These are phyloP conservation scores for Selaginella moellendorffii DNA, from an alignment of 75 land plant genomes.

Conservation along the genomic window DNA sequence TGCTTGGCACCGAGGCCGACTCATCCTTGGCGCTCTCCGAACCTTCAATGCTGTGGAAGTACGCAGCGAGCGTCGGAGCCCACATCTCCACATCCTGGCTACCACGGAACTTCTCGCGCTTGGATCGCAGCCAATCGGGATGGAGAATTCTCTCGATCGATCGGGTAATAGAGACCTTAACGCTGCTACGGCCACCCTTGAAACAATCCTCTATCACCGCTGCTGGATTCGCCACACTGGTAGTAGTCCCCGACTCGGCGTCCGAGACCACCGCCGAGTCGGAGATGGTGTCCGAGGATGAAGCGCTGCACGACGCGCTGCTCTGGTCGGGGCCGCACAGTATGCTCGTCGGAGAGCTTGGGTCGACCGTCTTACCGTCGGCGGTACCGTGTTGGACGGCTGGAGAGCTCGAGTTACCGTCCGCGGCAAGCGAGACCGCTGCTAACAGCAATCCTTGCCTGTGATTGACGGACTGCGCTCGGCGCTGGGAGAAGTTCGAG, in stretches of 20 bases:
- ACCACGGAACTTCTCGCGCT: background rate
- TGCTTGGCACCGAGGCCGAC: background rate
- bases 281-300: background rate
- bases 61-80: slow-evolving; percentile 11
- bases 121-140: background rate
- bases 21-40: background rate
- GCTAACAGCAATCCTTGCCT: background rate
- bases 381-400: too few relatives aligned
- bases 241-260: background rate
- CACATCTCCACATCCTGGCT: slow-evolving; percentile 10
- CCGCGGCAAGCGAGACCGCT: background rate
- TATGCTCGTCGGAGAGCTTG: background rate
- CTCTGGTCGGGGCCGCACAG: background rate
- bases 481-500: background rate
- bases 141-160: background rate
- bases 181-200: background rate
- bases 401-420: too few relatives aligned
- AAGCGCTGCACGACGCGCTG: background rate
- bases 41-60: slow-evolving; percentile 10
- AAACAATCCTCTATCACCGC: background rate
- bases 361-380: background rate
- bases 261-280: background rate
- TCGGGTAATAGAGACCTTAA: background rate
- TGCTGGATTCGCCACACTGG: background rate
- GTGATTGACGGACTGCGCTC: background rate